Percentiles rank a stretch among this genome's conserved stretches.
These are phyloP conservation scores for Ustilago hordei DNA, from an alignment of 1,284 basidiomycete species.

Conservation along the genomic window DNA sequence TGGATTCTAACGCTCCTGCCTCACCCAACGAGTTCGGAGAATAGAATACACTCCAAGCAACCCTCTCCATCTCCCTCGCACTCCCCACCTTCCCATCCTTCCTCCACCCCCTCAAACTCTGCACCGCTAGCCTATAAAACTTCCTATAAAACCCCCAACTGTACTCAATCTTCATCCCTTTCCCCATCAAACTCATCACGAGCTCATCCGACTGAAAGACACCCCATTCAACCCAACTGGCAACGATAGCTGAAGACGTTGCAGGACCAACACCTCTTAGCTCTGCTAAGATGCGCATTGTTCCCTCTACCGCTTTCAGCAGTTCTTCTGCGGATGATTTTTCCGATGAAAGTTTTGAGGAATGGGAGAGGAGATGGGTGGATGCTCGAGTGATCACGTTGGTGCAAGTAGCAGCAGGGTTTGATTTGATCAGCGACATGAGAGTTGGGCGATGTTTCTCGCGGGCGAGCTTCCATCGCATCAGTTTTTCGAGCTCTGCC, in stretches of 20 bases:
- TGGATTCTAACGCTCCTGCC: not conserved
- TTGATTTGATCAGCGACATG: slow-evolving; percentile 20
- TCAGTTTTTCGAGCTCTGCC: slow-evolving; percentile 18
- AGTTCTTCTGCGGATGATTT: not conserved
- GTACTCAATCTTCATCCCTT: slow-evolving; percentile 15
- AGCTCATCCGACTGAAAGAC: slow-evolving; percentile 37
- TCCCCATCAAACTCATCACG: not conserved
- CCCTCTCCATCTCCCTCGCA: slow-evolving; percentile 19
- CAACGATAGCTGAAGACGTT: slow-evolving; percentile 32
- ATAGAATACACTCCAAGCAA: slow-evolving; percentile 27
- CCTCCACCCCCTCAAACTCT: not conserved
- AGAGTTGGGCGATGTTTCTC: slow-evolving; percentile 35
- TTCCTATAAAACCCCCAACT: slow-evolving; percentile 18
- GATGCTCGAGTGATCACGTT: not conserved
- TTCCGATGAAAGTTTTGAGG: not conserved
- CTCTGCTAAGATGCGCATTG: slow-evolving; percentile 25
- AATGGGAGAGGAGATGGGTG: slow-evolving; percentile 1
- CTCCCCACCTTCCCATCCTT: not conserved
- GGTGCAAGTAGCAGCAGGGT: slow-evolving; percentile 1
- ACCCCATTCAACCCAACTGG: slow-evolving; percentile 9
- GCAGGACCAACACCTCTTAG: slow-evolving; percentile 44
- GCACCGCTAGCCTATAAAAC: slow-evolving; percentile 13
- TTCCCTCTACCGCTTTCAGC: not conserved
- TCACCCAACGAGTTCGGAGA: not conserved
- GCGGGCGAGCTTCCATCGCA: slow-evolving; percentile 43